Percentiles rank a stretch among this genome's conserved stretches.
Conservation (phyloP, 108 stramenopile genomes). For the Cyclotella baltica region DNA sequence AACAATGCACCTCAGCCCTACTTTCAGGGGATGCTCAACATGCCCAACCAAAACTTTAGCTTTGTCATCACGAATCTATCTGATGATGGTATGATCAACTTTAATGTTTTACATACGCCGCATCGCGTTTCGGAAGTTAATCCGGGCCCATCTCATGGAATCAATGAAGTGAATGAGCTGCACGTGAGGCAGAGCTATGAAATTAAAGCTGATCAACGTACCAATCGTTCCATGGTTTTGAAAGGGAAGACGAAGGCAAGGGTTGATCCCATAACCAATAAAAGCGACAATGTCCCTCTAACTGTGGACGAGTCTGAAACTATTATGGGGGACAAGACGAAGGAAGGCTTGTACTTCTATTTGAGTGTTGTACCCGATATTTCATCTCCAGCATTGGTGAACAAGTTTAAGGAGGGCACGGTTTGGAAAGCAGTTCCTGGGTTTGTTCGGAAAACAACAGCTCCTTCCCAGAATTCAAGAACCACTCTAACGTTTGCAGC, state of each 20-base stretch:
- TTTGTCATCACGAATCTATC: slow-evolving; percentile 16
- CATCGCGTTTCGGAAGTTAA: slow-evolving; percentile 7
- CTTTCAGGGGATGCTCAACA: slow-evolving; percentile 9
- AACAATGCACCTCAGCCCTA: not conserved
- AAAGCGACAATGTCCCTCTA: not conserved
- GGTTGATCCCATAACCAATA: not conserved
- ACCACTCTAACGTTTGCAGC: too few species aligned
- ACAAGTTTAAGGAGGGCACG: not conserved
- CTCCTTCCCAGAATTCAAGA: too few species aligned
- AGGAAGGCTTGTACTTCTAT: slow-evolving; percentile 12
- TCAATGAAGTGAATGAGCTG: slow-evolving; percentile 11
- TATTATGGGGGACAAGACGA: not conserved
- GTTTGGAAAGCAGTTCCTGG: slow-evolving; percentile 2
- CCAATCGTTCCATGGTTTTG: not conserved
- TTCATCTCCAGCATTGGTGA: not conserved
- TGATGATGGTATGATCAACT: slow-evolving; percentile 7
- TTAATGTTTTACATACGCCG: slow-evolving; percentile 7
- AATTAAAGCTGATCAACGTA: not conserved
- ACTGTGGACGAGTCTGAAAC: slow-evolving; percentile 4
- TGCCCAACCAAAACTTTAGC: slow-evolving; percentile 7
- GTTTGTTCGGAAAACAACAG: not conserved
- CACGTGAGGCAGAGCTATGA: not conserved
- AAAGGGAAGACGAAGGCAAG: not conserved
- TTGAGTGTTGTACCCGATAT: slow-evolving; percentile 10
- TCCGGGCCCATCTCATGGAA: not conserved